Conservation (phyloP, 345 rosid genomes). For the Eutrema heterophyllum region DNA sequence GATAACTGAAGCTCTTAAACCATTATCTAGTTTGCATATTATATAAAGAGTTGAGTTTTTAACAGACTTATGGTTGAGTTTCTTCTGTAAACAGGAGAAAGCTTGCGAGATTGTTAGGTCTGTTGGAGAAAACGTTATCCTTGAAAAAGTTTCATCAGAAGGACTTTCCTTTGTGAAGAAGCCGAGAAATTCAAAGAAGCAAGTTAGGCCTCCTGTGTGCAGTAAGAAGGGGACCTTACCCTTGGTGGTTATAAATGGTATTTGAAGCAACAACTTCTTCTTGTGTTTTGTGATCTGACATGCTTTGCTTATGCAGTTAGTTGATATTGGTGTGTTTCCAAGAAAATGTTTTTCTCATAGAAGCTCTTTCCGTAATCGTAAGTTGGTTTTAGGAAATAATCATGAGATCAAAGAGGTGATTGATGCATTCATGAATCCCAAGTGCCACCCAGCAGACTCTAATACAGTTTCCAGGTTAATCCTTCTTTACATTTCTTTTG, state of each 20-base stretch:
- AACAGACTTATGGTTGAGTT: background rate
- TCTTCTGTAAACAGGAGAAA: conserved; percentile 49
- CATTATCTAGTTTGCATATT: background rate
- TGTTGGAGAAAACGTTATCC: conserved; percentile 57
- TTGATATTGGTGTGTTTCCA: background rate
- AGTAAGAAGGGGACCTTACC: conserved; percentile 32
- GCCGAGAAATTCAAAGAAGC: conserved; percentile 49
- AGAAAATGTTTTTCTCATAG: background rate
- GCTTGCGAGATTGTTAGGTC: conserved; percentile 79
- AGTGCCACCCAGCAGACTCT: conserved; percentile 72
- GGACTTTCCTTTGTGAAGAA: conserved; percentile 53
- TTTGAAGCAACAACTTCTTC: conserved; percentile 10
- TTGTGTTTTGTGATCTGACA: background rate
- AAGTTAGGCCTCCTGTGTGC: conserved; percentile 20
- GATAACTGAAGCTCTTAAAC: conserved; percentile 16
- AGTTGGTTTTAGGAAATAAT: conserved; percentile 31
- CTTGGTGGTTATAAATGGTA: conserved; percentile 40
- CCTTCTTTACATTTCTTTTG: conserved; percentile 13
- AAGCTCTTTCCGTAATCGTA: background rate
- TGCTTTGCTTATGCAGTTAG: conserved; percentile 20
- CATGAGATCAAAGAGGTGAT: conserved; percentile 53
- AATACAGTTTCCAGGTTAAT: conserved; percentile 54
- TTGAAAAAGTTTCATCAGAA: conserved; percentile 49
- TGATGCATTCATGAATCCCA: conserved; percentile 77
- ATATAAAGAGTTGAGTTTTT: background rate